Percentiles rank a stretch among this genome's conserved stretches.
phyloP scores from a whole-genome alignment of 1,284 basidiomycete genomes.

The Marasmius tenuissimus region DNA sequence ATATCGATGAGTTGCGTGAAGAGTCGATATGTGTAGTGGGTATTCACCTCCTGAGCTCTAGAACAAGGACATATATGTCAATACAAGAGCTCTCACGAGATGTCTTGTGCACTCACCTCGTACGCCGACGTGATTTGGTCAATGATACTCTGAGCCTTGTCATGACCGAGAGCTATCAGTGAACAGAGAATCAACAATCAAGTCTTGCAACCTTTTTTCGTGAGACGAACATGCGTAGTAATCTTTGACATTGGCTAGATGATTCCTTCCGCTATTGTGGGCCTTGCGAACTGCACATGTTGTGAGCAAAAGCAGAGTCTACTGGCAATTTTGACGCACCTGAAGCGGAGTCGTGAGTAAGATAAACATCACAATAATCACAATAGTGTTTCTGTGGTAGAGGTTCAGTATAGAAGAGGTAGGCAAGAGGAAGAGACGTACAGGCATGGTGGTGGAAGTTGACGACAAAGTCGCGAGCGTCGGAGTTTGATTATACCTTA shows the following conservation, averaged over 20 bases:
- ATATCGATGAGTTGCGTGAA: constrained; percentile 42
- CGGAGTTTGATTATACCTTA: constrained; percentile 22
- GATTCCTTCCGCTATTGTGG: constrained; percentile 96
- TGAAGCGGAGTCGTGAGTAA: constrained; percentile 88
- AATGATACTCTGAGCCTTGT: constrained; percentile 95
- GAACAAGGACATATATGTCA: not conserved
- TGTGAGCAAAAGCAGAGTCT: constrained; percentile 16
- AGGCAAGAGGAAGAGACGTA: constrained; percentile 29
- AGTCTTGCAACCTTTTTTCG: constrained; percentile 26
- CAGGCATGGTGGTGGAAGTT: constrained; percentile 46
- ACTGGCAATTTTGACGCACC: constrained; percentile 41
- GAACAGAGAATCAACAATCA: not conserved
- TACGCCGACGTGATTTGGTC: constrained; percentile 94
- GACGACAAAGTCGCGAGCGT: not conserved
- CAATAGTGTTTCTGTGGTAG: constrained; percentile 79
- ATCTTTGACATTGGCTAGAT: constrained; percentile 93
- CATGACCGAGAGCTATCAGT: constrained; percentile 81
- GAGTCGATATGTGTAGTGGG: not conserved
- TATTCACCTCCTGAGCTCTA: constrained; percentile 3
- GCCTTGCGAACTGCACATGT: constrained; percentile 83
- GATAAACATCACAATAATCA: constrained; percentile 91
- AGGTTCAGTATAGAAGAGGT: constrained; percentile 7
- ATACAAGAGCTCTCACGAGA: not conserved
- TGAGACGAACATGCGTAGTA: constrained; percentile 82
- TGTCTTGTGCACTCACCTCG: constrained; percentile 40